Conservation (phyloP, 1,284 basidiomycete species). For the Psilocybe mexicana region DNA sequence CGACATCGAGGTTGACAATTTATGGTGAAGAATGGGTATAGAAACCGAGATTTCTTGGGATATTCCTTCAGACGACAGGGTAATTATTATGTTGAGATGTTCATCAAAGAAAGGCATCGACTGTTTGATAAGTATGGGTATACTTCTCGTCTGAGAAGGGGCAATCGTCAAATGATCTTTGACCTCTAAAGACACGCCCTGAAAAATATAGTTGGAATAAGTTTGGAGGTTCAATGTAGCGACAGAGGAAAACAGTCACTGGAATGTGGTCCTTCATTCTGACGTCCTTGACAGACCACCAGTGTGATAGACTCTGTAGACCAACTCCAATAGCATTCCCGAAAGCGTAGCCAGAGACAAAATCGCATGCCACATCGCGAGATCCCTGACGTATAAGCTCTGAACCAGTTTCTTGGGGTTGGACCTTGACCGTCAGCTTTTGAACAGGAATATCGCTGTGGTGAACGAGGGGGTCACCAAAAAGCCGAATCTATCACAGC, state of each 20-base stretch:
- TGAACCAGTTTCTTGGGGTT: conserved; percentile 34
- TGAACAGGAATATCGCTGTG: conserved; percentile 49
- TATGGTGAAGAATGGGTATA: conserved; percentile 46
- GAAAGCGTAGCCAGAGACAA: conserved; percentile 68
- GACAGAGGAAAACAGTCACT: conserved; percentile 1
- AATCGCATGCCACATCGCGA: conserved; percentile 62
- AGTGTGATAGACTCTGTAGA: conserved; percentile 51
- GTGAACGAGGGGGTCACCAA: conserved; percentile 63
- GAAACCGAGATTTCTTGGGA: conserved; percentile 28
- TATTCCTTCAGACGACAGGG: conserved; percentile 23
- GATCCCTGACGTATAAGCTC: conserved; percentile 41
- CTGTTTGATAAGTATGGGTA: conserved; percentile 53
- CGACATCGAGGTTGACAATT: conserved; percentile 32
- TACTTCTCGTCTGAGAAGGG: conserved; percentile 58
- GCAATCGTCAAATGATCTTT: conserved; percentile 45
- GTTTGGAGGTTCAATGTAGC: not conserved
- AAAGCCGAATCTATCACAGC: conserved; percentile 64
- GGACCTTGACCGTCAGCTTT: conserved; percentile 46
- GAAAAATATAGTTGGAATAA: not conserved
- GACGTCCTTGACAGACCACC: conserved; percentile 47
- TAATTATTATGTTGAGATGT: conserved; percentile 38
- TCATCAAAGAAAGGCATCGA: conserved; percentile 29
- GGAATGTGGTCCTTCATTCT: conserved; percentile 13
- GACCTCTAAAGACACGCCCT: conserved; percentile 42
- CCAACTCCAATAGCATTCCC: conserved; percentile 67